A percentile compares a stretch with the other conserved stretches of the same genome.
These are phyloP conservation scores for Ophiocordyceps unilateralis DNA, from an alignment of 2,329 filamentous ascomycete species.

Conservation along the genomic window DNA sequence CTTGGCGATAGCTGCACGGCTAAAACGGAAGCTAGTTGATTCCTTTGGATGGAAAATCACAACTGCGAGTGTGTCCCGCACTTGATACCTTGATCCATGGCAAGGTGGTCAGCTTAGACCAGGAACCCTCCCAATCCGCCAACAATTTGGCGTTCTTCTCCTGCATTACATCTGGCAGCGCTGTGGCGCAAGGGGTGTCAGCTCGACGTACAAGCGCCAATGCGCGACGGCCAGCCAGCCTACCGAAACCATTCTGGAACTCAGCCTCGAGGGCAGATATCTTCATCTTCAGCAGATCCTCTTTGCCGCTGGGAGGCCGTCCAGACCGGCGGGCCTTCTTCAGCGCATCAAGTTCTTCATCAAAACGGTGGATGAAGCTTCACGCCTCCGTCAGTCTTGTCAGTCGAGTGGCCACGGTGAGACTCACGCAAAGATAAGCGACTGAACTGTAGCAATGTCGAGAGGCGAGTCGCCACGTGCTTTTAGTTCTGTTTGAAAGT, in stretches of 20 bases:
- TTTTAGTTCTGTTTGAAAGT: conserved; percentile 51
- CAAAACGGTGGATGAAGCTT: conserved; percentile 46
- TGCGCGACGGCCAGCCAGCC: conserved; percentile 4
- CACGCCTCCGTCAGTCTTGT: conserved; percentile 8
- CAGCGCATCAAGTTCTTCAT: conserved; percentile 49
- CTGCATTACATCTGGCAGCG: conserved; percentile 58
- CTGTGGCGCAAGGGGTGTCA: conserved; percentile 15
- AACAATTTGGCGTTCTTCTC: conserved; percentile 48
- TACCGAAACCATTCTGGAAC: conserved; percentile 67
- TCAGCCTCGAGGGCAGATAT: conserved; percentile 60
- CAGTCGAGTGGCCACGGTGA: conserved; percentile 1
- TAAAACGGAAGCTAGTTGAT: conserved; percentile 7
- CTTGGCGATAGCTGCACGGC: neutral
- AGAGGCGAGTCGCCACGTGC: conserved; percentile 31
- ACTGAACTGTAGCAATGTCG: conserved; percentile 37
- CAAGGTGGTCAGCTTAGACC: conserved; percentile 61
- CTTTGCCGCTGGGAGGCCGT: conserved; percentile 57
- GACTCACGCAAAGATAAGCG: conserved; percentile 41
- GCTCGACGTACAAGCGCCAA: neutral
- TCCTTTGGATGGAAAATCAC: conserved; percentile 55
- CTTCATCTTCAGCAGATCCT: conserved; percentile 60
- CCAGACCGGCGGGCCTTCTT: conserved; percentile 61
- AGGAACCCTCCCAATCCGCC: conserved; percentile 64
- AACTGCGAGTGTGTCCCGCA: conserved; percentile 45
- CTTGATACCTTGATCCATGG: conserved; percentile 60